Percentiles rank a stretch among this genome's conserved stretches.
Conservation (phyloP, 2,329 filamentous ascomycete species). For the Capronia epimyces region DNA sequence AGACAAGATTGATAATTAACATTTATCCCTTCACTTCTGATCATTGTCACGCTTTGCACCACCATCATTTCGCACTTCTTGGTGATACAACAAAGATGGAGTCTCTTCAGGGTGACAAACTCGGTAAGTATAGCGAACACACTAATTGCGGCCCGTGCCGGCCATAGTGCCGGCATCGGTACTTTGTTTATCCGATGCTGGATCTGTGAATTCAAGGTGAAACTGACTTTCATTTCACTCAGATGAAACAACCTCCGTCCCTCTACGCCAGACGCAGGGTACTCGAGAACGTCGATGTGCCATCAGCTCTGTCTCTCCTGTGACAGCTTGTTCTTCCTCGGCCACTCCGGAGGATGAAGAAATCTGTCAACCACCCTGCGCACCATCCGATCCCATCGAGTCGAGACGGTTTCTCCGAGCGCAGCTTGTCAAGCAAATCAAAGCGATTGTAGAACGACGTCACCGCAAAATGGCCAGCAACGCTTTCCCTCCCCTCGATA, state of each 20-base stretch:
- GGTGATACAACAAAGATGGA: not conserved
- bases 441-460: not conserved
- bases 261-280: not conserved
- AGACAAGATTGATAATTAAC: no score
- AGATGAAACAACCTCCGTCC: not conserved
- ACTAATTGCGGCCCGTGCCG: slow-evolving; percentile 2
- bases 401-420: not conserved
- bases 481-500: slow-evolving; percentile 27
- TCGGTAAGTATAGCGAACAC: slow-evolving; percentile 5
- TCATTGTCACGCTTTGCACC: not conserved
- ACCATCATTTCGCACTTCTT: not conserved
- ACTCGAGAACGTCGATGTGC: not conserved
- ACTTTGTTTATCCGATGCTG: slow-evolving; percentile 2
- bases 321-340: not conserved
- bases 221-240: slow-evolving; percentile 3
- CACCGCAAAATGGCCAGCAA: slow-evolving; percentile 5
- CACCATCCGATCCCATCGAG: not conserved
- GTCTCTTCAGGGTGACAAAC: not conserved
- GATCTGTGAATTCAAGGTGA: not conserved
- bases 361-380: not conserved
- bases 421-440: not conserved
- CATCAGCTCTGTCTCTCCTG: not conserved
- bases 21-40: no score
- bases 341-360: not conserved
- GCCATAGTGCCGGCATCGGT: not conserved